A percentile compares a stretch with the other conserved stretches of the same genome.
These are phyloP conservation scores for Fusarium citri DNA, from an alignment of 2,329 filamentous ascomycete species.

Conservation along the genomic window DNA sequence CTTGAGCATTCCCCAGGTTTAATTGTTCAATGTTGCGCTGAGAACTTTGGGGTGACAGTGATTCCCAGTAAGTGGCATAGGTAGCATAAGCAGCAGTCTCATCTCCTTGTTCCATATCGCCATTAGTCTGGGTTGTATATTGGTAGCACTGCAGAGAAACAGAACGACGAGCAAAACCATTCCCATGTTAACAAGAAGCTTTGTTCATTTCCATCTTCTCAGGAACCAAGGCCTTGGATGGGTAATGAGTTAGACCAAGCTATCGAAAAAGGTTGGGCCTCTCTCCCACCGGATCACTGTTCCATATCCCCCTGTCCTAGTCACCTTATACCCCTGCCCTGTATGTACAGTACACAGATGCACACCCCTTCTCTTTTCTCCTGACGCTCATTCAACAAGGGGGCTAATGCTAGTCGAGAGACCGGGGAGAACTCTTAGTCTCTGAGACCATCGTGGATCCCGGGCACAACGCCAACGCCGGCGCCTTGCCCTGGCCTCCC, in stretches of 20 bases:
- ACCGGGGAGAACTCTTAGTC: slow-evolving; percentile 33
- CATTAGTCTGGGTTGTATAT: background rate
- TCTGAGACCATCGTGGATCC: slow-evolving; percentile 41
- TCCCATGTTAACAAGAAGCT: slow-evolving; percentile 2
- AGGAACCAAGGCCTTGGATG: background rate
- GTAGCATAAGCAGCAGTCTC: slow-evolving; percentile 7
- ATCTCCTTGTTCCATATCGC: background rate
- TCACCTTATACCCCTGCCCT: slow-evolving; percentile 14
- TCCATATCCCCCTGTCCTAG: slow-evolving; percentile 5
- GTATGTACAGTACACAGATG: slow-evolving; percentile 20
- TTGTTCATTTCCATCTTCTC: slow-evolving; percentile 7
- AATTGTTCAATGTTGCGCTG: slow-evolving; percentile 16
- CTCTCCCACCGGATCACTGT: slow-evolving; percentile 26
- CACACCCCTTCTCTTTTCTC: slow-evolving; percentile 32
- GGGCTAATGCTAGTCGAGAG: slow-evolving; percentile 2
- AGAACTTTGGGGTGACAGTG: slow-evolving; percentile 1
- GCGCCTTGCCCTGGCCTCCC: background rate
- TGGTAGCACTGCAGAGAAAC: background rate
- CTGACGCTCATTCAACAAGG: slow-evolving; percentile 16
- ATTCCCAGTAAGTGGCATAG: slow-evolving; percentile 15
- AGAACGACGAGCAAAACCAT: background rate
- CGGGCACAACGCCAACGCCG: slow-evolving; percentile 1
- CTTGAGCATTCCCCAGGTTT: slow-evolving; percentile 46
- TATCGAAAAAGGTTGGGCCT: slow-evolving; percentile 17
- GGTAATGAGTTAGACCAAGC: slow-evolving; percentile 4